Evolutionary conservation across 345 rosid genomes (phyloP), one percentile per base, ranked within the genome.

Genomic region (Populus alba): DNA sequence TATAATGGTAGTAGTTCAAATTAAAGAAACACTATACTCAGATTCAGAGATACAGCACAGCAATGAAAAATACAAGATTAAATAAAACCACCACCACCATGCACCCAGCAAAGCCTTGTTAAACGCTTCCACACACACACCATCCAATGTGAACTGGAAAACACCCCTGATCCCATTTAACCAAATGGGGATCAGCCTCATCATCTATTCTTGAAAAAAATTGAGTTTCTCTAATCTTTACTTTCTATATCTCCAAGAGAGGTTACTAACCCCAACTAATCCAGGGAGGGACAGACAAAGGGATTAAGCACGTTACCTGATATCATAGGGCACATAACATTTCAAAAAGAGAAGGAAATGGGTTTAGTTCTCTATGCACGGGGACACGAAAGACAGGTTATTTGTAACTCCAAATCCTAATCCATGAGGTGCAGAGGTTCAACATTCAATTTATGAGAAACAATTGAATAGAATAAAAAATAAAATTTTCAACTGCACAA

Each of bases 21-120:
- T 45, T 31, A 71, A 55, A 59, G 68, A 70, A 59, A 74, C 23
- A 55, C 22, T 39, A 78, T 39, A 38, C 55, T 5, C 63, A 72
- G 37, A 16, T 66, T 73, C 57, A 71, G 33, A 59, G 75, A 2
- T 74, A 20, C 20, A 29, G 38, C 12, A 49, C 10, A 57, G 47
- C 8, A 49, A 74, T 16, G 15, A 10, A 3, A 66, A 18, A 15
- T 31, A 27, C 69, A 66, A 31, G 12, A 53, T 53, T 53, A 53
- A 53, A 53, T 53, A 22, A 53, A 18, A 20, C n/a, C 59, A 51
- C 0, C 59, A 53, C 59, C n/a, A 53, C 3, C 23, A 53, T 0
- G 23, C 20, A 20, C 59, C 59, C 59, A 53, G 8, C 59, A 53
- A 7, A 18, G 10, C 23, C n/a, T 53, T 20, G 2, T 53, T 53